A percentile compares a stretch with the other conserved stretches of the same genome.
Evolutionary conservation across 257 asterid species (phyloP).

Genomic region (Mentha longifolia): DNA sequence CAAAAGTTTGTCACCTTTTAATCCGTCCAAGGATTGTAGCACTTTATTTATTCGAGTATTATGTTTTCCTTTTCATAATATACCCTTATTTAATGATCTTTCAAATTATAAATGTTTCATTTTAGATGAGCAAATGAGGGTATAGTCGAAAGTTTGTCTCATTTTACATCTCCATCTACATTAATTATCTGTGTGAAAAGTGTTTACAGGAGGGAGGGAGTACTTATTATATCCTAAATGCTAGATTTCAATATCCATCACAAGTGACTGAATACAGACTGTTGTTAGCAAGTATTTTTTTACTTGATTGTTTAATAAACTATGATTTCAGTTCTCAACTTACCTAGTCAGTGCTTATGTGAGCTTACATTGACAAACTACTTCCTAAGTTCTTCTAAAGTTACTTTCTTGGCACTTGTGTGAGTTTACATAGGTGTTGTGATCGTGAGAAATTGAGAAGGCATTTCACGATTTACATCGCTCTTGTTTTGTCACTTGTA

Average conservation of each 20-base stretch:
- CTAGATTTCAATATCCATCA: constrained; percentile 17
- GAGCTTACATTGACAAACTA: constrained; percentile 18
- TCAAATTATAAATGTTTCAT: background rate
- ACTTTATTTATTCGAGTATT: background rate
- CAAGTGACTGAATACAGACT: background rate
- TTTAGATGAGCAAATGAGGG: background rate
- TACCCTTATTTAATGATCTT: background rate
- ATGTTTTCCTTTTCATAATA: background rate
- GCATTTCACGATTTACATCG: background rate
- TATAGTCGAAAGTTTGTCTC: background rate
- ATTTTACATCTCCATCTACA: background rate
- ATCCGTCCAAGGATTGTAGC: background rate
- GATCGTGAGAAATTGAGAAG: background rate
- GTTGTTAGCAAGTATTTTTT: background rate
- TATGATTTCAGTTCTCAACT: constrained; percentile 2
- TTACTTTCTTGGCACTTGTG: constrained; percentile 16
- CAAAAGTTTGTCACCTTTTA: background rate
- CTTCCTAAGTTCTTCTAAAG: constrained; percentile 9
- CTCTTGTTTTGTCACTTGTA: background rate
- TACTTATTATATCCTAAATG: constrained; percentile 14
- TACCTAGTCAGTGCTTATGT: constrained; percentile 22
- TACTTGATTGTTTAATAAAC: background rate
- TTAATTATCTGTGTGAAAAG: background rate
- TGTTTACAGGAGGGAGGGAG: background rate
- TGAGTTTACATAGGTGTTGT: background rate